Conservation (phyloP, 768 basidiomycete species). For the Lanmaoa rubissima region DNA sequence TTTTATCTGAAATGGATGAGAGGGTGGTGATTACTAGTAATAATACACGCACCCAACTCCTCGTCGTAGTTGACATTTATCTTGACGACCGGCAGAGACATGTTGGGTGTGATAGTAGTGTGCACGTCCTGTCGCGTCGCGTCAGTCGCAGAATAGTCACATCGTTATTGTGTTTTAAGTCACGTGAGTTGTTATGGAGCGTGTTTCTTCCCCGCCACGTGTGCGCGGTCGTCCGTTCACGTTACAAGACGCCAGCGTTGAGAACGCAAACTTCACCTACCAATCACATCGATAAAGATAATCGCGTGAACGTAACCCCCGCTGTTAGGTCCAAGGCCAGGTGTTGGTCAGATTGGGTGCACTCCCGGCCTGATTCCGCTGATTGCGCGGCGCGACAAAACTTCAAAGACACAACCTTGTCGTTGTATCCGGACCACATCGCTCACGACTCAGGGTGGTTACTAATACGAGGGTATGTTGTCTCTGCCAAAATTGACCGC, state of each 20-base stretch:
- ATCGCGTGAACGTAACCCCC: conserved; percentile 5
- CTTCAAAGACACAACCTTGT: conserved; percentile 2
- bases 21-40: background rate
- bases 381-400: background rate
- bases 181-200: conserved; percentile 10
- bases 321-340: conserved; percentile 11
- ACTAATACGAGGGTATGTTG: background rate
- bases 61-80: conserved; percentile 64
- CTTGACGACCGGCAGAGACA: conserved; percentile 65
- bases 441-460: background rate
- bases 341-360: conserved; percentile 14
- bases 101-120: conserved; percentile 35
- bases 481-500: background rate
- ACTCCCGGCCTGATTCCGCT: background rate
- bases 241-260: too few relatives aligned
- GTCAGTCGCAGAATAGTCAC: conserved; percentile 29
- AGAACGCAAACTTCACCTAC: too few relatives aligned
- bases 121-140: conserved; percentile 21
- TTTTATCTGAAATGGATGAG: conserved; percentile 49
- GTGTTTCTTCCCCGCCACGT: too few relatives aligned
- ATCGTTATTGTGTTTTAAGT: conserved; percentile 1
- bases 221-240: too few relatives aligned
- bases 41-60: conserved; percentile 56
- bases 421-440: conserved; percentile 2
- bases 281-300: too few relatives aligned